Percentiles rank a stretch among this genome's conserved stretches.
Conservation (phyloP, 2,329 filamentous ascomycete genomes). For the Erysiphe pulchra region DNA sequence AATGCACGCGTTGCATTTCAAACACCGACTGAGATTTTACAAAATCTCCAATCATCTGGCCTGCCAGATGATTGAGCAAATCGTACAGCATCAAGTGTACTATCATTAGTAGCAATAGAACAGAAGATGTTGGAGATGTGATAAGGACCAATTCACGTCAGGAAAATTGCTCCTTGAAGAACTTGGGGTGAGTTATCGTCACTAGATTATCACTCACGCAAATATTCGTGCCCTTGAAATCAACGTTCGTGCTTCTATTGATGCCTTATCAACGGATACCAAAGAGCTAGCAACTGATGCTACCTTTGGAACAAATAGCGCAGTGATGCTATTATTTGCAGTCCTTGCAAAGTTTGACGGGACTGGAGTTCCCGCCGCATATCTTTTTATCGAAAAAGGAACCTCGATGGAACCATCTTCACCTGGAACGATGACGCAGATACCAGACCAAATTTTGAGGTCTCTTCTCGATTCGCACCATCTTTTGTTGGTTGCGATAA, state of each 20-base stretch:
- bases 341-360: neutral
- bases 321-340: neutral
- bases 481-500: neutral
- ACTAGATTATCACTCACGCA: neutral
- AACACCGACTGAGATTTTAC: too few relatives aligned
- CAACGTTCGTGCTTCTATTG: neutral
- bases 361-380: neutral
- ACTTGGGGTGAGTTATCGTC: too few relatives aligned
- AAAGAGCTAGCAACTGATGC: neutral
- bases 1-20: too few relatives aligned
- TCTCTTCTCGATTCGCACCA: too few relatives aligned
- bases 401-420: neutral
- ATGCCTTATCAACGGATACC: neutral
- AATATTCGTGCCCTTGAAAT: neutral
- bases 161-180: neutral
- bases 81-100: neutral
- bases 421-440: neutral
- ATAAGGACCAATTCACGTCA: neutral
- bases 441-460: neutral
- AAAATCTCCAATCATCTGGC: too few relatives aligned
- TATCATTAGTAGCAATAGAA: neutral
- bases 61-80: too few relatives aligned
- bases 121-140: neutral
- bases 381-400: neutral
- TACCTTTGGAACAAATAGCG: neutral